These are phyloP conservation scores for Colletotrichum scovillei DNA, from an alignment of 2,329 filamentous ascomycete species.

Conservation along the genomic window DNA sequence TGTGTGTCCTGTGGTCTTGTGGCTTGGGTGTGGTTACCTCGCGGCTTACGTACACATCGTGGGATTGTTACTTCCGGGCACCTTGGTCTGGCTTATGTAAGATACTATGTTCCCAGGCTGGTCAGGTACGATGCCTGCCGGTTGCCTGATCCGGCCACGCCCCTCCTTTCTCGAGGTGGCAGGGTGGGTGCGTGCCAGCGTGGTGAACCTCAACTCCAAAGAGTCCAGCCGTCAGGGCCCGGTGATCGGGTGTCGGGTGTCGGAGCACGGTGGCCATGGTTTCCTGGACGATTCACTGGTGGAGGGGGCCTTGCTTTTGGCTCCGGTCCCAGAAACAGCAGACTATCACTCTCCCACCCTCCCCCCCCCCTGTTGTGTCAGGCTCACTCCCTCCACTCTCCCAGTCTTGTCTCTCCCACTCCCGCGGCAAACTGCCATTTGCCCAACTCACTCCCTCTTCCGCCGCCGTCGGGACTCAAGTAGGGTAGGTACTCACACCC, in stretches of 20 bases:
- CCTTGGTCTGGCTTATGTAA: not conserved
- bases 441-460: slow-evolving; percentile 3
- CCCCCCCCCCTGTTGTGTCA: not conserved
- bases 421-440: slow-evolving; percentile 34
- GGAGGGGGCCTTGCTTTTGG: slow-evolving; percentile 12
- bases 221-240: slow-evolving; percentile 27
- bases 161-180: not conserved
- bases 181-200: not conserved
- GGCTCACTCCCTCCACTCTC: not conserved
- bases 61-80: not conserved
- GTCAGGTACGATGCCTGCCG: slow-evolving; percentile 9
- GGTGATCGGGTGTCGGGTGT: slow-evolving; percentile 33
- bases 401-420: not conserved
- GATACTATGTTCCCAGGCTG: not conserved
- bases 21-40: not conserved
- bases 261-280: slow-evolving; percentile 29
- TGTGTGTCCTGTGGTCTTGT: not conserved
- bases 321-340: slow-evolving; percentile 23
- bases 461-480: not conserved
- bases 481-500: not conserved
- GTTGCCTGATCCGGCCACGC: slow-evolving; percentile 24
- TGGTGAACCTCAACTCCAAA: not conserved
- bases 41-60: not conserved
- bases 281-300: slow-evolving; percentile 27
- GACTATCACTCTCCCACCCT: not conserved